Evolutionary conservation across 352 stramenopile species (phyloP).

Genomic region (Phytophthora pinifolia): DNA sequence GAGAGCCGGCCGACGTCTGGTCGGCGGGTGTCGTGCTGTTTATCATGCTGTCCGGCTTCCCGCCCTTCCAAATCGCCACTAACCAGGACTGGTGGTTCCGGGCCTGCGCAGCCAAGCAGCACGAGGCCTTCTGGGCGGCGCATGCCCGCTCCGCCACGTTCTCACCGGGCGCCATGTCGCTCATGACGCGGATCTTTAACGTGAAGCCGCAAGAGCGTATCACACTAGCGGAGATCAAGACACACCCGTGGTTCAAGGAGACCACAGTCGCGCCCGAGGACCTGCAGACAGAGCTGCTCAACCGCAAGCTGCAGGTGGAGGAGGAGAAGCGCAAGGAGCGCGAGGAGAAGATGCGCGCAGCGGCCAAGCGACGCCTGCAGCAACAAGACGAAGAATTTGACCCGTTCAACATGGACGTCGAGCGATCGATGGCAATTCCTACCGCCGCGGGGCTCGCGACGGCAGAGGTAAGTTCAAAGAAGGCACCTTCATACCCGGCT

Average conservation of each 20-base stretch:
- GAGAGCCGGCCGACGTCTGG: slow-evolving; percentile 89
- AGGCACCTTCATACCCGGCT: slow-evolving; percentile 57
- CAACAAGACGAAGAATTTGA: slow-evolving; percentile 59
- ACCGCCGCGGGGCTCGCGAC: slow-evolving; percentile 20
- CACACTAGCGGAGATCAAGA: slow-evolving; percentile 80
- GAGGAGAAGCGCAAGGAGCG: slow-evolving; percentile 71
- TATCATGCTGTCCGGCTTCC: slow-evolving; percentile 93
- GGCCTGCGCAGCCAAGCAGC: slow-evolving; percentile 65
- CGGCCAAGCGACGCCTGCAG: slow-evolving; percentile 33
- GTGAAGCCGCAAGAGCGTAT: slow-evolving; percentile 74
- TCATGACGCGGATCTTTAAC: slow-evolving; percentile 73
- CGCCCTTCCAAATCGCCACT: slow-evolving; percentile 89
- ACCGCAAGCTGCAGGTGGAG: slow-evolving; percentile 64
- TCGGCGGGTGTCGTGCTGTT: slow-evolving; percentile 92
- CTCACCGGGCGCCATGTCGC: slow-evolving; percentile 66
- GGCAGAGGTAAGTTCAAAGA: slow-evolving; percentile 33
- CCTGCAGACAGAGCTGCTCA: slow-evolving; percentile 54
- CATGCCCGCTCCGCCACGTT: slow-evolving; percentile 74
- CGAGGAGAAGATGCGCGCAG: slow-evolving; percentile 51
- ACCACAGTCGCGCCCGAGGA: slow-evolving; percentile 38
- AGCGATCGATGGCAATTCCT: slow-evolving; percentile 42
- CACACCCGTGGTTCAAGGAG: slow-evolving; percentile 66
- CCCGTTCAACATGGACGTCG: slow-evolving; percentile 49
- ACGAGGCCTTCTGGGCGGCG: slow-evolving; percentile 80
- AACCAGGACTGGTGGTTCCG: slow-evolving; percentile 92